phyloP scores from a whole-genome alignment of 768 basidiomycete genomes.

The Rhodotorula toruloides region DNA sequence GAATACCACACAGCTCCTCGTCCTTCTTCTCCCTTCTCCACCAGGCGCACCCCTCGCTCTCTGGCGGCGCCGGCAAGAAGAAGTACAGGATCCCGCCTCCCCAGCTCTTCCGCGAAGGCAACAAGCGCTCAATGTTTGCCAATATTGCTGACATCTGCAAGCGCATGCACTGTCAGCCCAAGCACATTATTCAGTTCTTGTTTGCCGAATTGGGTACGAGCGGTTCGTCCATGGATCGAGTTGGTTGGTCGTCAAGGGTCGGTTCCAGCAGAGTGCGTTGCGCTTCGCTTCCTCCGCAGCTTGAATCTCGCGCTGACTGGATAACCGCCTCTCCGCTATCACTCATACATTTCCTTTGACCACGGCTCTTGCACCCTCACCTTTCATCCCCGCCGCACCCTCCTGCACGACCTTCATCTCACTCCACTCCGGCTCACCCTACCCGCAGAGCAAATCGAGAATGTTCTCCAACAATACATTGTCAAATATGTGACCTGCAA shows the following conservation, averaged over 20 bases:
- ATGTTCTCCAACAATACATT: constrained; percentile 75
- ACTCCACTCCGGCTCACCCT: not conserved
- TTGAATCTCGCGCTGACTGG: not conserved
- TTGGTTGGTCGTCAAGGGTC: constrained; percentile 90
- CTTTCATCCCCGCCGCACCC: not conserved
- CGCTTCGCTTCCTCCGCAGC: not conserved
- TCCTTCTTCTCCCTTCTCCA: constrained; percentile 89
- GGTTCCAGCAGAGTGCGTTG: constrained; percentile 76
- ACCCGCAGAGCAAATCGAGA: constrained; percentile 59
- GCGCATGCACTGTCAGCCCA: constrained; percentile 94
- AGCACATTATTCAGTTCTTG: constrained; percentile 94
- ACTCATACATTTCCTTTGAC: not conserved
- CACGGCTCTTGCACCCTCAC: too few species aligned
- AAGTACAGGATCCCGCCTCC: constrained; percentile 93
- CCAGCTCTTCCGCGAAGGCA: constrained; percentile 86
- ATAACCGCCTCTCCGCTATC: not conserved
- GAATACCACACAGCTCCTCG: constrained; percentile 75
- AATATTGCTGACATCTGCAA: constrained; percentile 97
- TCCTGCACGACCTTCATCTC: not conserved
- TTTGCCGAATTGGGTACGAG: constrained; percentile 98
- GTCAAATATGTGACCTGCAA: constrained; percentile 72
- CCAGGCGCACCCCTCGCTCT: constrained; percentile 83
- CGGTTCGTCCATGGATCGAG: constrained; percentile 85
- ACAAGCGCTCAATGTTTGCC: constrained; percentile 94
- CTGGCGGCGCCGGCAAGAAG: constrained; percentile 66